These are phyloP conservation scores for Dioszegia hungarica DNA, from an alignment of 768 basidiomycete genomes.

Conservation along the genomic window DNA sequence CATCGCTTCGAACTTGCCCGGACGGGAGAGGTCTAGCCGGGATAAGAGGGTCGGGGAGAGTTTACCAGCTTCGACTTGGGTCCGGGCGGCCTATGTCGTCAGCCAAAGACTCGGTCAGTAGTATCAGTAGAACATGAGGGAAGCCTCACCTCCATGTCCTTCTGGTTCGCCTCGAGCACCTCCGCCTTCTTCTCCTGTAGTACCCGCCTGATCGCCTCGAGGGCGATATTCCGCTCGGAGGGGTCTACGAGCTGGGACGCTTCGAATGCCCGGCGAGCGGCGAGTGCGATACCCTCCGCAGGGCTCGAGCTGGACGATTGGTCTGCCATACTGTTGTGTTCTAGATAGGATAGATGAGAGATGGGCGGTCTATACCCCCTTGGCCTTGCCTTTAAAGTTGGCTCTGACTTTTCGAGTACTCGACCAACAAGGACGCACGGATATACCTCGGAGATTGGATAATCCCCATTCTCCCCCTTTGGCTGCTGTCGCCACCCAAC, in stretches of 20 bases:
- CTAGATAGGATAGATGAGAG: no score
- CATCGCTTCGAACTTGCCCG: constrained; percentile 92
- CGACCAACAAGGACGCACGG: no score
- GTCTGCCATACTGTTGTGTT: background rate
- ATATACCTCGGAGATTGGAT: background rate
- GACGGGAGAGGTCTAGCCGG: constrained; percentile 67
- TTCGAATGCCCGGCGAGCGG: constrained; percentile 79
- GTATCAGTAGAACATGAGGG: no score
- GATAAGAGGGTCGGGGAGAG: constrained; percentile 81
- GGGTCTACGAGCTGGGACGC: constrained; percentile 73
- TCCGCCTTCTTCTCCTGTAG: constrained; percentile 62
- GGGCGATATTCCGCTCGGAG: constrained; percentile 64
- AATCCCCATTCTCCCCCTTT: no score
- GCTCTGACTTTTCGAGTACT: background rate
- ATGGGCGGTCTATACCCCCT: no score
- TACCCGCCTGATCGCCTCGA: constrained; percentile 64
- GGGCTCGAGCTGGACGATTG: background rate
- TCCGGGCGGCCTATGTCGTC: constrained; percentile 61
- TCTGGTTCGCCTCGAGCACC: constrained; percentile 72
- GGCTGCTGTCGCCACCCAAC: background rate
- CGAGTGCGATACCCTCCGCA: constrained; percentile 62
- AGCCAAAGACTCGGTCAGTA: background rate
- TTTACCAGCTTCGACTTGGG: constrained; percentile 72
- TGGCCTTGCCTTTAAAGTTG: no score
- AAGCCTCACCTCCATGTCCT: constrained; percentile 74